Percentiles rank a stretch among this genome's conserved stretches.
Evolutionary conservation across 2,329 filamentous ascomycete genomes (phyloP).

Genomic region (Calycina herbarum): DNA sequence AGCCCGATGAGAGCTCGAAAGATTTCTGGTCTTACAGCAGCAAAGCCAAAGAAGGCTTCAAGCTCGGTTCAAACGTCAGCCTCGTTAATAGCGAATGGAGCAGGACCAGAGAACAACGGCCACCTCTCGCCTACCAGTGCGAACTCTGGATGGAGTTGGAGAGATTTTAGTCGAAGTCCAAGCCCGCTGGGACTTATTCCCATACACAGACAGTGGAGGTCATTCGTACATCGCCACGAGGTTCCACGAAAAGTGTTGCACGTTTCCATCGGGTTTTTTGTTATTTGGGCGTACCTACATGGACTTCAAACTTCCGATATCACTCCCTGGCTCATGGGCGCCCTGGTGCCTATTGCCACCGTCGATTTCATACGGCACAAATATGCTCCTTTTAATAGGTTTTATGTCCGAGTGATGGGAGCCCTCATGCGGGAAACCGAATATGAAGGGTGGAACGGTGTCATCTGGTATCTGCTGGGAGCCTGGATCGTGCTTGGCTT

Average conservation of each 20-base stretch:
- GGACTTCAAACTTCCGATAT: slow-evolving; percentile 77
- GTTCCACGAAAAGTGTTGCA: slow-evolving; percentile 92
- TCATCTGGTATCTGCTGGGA: slow-evolving; percentile 94
- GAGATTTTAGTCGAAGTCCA: slow-evolving; percentile 85
- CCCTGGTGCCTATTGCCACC: slow-evolving; percentile 79
- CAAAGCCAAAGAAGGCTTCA: slow-evolving; percentile 46
- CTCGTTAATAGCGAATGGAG: slow-evolving; percentile 36
- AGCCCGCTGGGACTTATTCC: slow-evolving; percentile 93
- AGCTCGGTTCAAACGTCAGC: slow-evolving; percentile 33
- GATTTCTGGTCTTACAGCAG: slow-evolving; percentile 53
- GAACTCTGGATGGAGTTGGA: slow-evolving; percentile 72
- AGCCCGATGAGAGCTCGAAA: slow-evolving; percentile 45
- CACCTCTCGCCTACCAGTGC: slow-evolving; percentile 66
- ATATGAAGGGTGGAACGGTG: slow-evolving; percentile 90
- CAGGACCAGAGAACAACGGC: slow-evolving; percentile 52
- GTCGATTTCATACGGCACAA: slow-evolving; percentile 82
- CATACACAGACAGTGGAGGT: slow-evolving; percentile 88
- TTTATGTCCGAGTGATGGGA: slow-evolving; percentile 83
- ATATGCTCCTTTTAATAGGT: slow-evolving; percentile 75
- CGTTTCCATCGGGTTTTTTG: slow-evolving; percentile 94
- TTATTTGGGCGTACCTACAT: slow-evolving; percentile 78
- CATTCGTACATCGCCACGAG: slow-evolving; percentile 93
- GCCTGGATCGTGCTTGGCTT: slow-evolving; percentile 83
- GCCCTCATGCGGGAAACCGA: slow-evolving; percentile 97
- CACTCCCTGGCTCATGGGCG: slow-evolving; percentile 78